These are phyloP conservation scores for Glycine latifolia DNA, from an alignment of 306 rosid genomes.

Conservation along the genomic window DNA sequence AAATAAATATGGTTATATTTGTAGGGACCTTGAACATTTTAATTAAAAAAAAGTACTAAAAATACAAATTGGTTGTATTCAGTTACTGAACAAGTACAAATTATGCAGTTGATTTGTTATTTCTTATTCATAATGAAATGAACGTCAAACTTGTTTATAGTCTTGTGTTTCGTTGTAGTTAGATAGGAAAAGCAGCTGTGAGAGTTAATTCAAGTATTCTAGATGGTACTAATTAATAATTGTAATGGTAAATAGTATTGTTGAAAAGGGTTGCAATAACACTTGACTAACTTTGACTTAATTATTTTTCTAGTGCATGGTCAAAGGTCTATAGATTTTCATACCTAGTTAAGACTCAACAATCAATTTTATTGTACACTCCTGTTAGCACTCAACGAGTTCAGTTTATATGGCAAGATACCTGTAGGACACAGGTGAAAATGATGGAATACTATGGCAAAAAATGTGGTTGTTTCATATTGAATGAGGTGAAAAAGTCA, in stretches of 20 bases:
- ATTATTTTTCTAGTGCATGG: background rate
- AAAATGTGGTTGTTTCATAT: background rate
- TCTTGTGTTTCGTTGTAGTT: too few species aligned
- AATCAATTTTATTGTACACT: background rate
- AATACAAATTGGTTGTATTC: background rate
- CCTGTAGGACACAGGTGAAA: background rate
- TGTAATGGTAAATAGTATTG: background rate
- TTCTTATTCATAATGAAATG: background rate
- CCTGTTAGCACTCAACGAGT: background rate
- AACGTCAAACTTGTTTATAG: background rate
- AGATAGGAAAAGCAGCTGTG: too few species aligned
- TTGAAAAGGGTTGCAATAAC: background rate
- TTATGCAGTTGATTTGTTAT: background rate
- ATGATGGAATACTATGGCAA: background rate
- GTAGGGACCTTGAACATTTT: background rate
- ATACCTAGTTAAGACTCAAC: background rate
- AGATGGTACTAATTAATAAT: too few species aligned
- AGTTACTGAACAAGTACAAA: background rate
- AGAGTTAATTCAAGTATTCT: too few species aligned
- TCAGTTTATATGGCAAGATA: background rate
- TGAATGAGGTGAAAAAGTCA: constrained; percentile 1
- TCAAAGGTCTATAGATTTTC: background rate
- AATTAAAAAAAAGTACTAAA: background rate
- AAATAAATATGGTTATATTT: background rate
- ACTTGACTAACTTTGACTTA: background rate